Conservation (phyloP, 352 stramenopile species). For the Globisporangium viniferum region DNA sequence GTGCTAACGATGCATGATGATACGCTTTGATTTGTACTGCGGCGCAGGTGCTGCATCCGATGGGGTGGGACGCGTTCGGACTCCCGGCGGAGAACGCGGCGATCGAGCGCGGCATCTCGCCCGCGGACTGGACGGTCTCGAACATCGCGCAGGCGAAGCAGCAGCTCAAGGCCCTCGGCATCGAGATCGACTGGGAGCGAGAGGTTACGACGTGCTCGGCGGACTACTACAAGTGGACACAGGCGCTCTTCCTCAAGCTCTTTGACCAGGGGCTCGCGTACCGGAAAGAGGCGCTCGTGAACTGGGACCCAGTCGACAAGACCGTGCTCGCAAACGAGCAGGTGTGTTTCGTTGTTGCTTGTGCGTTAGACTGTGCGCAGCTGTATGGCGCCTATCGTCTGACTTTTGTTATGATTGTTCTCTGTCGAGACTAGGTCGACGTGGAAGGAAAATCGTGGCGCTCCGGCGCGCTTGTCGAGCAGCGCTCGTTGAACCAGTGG, state of each 20-base stretch:
- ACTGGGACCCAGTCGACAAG: conserved; percentile 98
- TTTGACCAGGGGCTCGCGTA: conserved; percentile 95
- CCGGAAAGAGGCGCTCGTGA: conserved; percentile 96
- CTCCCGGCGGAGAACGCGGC: conserved; percentile 99
- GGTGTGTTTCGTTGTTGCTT: too few relatives aligned
- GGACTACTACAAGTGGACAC: conserved; percentile 99
- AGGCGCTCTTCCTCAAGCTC: conserved; percentile 99
- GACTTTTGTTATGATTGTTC: too few relatives aligned
- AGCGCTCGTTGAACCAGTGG: conserved; percentile 95
- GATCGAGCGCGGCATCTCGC: conserved; percentile 96
- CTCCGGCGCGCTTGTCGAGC: conserved; percentile 93
- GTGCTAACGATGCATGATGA: background rate
- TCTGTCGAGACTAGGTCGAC: conserved; percentile 42
- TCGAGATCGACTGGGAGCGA: conserved; percentile 97
- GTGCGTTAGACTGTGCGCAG: too few relatives aligned
- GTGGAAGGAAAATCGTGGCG: conserved; percentile 95
- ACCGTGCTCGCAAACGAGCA: conserved; percentile 99
- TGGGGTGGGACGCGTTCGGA: conserved; percentile 99
- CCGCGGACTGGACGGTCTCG: conserved; percentile 91
- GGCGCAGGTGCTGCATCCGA: conserved; percentile 94
- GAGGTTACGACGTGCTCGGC: conserved; percentile 96
- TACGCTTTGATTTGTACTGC: background rate
- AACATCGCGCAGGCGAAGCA: conserved; percentile 98
- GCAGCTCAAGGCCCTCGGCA: conserved; percentile 96
- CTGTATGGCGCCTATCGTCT: too few relatives aligned